Evolutionary conservation across 805 yeast species (phyloP), one percentile per base, ranked within the genome.

Genomic region (Jamesozyma hellenica): DNA sequence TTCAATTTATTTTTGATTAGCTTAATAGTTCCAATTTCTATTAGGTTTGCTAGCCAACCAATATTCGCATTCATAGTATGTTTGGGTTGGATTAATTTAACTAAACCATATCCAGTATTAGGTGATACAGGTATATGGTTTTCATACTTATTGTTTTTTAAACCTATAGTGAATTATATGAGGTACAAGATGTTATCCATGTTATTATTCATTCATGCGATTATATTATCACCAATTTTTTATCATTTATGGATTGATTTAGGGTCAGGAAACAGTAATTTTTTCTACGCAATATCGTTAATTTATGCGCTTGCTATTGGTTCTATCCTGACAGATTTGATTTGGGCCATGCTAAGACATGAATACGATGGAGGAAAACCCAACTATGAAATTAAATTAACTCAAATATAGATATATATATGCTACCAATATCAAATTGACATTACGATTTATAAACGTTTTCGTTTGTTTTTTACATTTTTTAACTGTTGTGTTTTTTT

Each of bases 251-350:
- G 99, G 99, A 84, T 90, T 49, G 82, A 80, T 42, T 68, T 85
- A 42, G 96, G 96, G 12, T 85, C 92, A 26, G 99, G 98, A 21
- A 92, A 92, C 63, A 79, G 96, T 38, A 92, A 92, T 61, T 92
- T 92, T 66, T 92, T 87, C 65, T 92, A 90, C 65, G 96, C 97
- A 29, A 82, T 92, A 51, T 85, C 92, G 3, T 69, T 92, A 42
- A 83, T 81, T 3, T 81, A 86, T 60, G 79, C 83, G 0, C 65
- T 77, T 8, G 83, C 87, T 3, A 70, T 86, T 48, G 75, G 78
- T 0, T 59, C 83, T 25, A 66, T 84, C 2, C 52, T 87, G 14
- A 70, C 80, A 32, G 97, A 92, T 52, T 73, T 84, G 47, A 63
- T 81, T 11, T 87, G 97, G 95, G 84, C 84, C 2, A 74, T 77